Evolutionary conservation across 78 protist species (phyloP).

Genomic region (Dictyostelium brefeldianum): DNA sequence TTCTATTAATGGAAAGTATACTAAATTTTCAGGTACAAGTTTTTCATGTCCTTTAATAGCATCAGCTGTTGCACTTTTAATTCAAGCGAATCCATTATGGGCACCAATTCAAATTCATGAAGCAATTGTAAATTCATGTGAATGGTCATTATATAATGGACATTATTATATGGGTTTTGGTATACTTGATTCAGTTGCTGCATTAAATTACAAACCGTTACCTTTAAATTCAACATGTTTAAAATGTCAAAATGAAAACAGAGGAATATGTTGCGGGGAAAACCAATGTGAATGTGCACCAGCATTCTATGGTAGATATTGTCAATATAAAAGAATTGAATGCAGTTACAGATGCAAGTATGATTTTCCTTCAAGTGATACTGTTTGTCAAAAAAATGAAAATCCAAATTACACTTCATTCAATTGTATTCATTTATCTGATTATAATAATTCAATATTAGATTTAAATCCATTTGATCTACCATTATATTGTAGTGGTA

Average conservation of each 20-base stretch:
- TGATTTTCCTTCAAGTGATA: neutral
- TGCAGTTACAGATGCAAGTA: neutral
- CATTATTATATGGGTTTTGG: slow-evolving; percentile 35
- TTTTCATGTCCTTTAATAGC: slow-evolving; percentile 77
- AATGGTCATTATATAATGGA: neutral
- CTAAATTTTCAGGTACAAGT: slow-evolving; percentile 47
- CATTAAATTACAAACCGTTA: neutral
- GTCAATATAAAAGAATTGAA: slow-evolving; percentile 30
- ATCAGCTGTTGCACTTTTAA: slow-evolving; percentile 48
- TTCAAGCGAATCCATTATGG: slow-evolving; percentile 64
- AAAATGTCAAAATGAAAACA: neutral
- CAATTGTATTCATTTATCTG: too few species aligned
- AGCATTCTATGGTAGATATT: slow-evolving; percentile 11
- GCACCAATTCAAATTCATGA: slow-evolving; percentile 22
- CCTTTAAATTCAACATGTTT: too few species aligned
- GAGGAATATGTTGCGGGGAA: slow-evolving; percentile 31
- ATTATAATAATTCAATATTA: too few species aligned
- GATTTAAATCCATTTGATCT: too few species aligned
- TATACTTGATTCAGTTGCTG: slow-evolving; percentile 29
- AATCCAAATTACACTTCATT: neutral
- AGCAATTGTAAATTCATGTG: slow-evolving; percentile 28
- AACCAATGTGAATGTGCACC: slow-evolving; percentile 42
- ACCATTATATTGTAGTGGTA: too few species aligned
- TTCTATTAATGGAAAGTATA: neutral
- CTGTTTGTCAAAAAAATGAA: slow-evolving; percentile 3